Base-by-base conservation (phyloP, 148 eudicot genomes). In the Drosera capensis region DNA sequence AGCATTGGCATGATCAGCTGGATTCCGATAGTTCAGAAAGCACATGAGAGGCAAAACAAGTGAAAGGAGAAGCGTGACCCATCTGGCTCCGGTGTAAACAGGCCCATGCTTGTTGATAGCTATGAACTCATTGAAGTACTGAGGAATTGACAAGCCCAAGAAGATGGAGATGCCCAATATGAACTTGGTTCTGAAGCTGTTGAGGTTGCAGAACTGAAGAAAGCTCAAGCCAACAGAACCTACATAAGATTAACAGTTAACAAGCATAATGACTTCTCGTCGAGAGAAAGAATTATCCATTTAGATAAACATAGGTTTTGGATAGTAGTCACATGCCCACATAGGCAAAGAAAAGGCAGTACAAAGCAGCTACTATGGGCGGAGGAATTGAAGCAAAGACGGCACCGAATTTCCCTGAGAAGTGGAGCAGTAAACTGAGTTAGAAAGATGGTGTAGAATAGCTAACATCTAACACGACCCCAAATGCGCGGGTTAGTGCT, bases 321-420 rank as follows among this genome's bases (percentile, higher is more conserved):
- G 14, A 25, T 24, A 19, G 18, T 44, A 15, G 16, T 22, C n/a
- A 64, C 94, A 21, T 56, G 82, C 96, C 96, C 20, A 87, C 96
- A 54, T 82, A 87, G 25, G 78, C 96, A 45, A 87, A 87, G 82
- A 87, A 87, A 26, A 87, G 76, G 66, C 96, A 87, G 52, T 87
- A 82, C 55, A 87, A 48, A 48, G 94, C 96, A 63, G 86, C 94
- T 24, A 82, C 63, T 7, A 87, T 87, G 8, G 96, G 80, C 15
- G 96, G 72, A 19, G 96, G 96, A 31, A 87, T 82, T 40, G 96
- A 87, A 56, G 96, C 95, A 57, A 85, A 81, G 21, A 81, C 73
- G 8, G 99, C 95, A 31, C 87, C 95, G 16, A 78, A 81, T 71
- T 90, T 90, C 43, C 88, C 85, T 84, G 82, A 40, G 64, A 30